Evolutionary conservation across 352 stramenopile species (phyloP).

Genomic region (Phytophthora pisi): DNA sequence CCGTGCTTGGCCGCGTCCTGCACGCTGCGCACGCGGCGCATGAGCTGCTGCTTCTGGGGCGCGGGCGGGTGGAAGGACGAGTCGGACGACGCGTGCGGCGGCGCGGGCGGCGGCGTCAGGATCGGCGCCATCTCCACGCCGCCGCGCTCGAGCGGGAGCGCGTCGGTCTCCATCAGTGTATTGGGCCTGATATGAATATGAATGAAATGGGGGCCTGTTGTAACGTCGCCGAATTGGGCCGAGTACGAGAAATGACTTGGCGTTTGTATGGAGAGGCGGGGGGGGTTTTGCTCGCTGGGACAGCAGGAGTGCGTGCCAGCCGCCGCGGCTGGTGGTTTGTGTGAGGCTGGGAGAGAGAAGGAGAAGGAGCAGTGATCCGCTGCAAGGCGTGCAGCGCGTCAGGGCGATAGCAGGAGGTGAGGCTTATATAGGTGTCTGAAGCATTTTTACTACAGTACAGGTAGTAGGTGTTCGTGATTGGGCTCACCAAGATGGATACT

Average conservation of each 20-base stretch:
- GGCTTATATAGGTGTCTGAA: too few species aligned
- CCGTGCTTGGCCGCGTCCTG: slow-evolving; percentile 42
- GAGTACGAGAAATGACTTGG: slow-evolving; percentile 6
- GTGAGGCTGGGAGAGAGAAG: neutral
- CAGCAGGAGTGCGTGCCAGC: too few species aligned
- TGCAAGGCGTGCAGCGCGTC: too few species aligned
- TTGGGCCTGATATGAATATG: slow-evolving; percentile 1
- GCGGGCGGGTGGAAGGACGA: slow-evolving; percentile 44
- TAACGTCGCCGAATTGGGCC: neutral
- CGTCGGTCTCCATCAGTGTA: slow-evolving; percentile 50
- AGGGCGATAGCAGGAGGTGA: too few species aligned
- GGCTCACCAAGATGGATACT: neutral
- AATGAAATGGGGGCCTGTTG: neutral
- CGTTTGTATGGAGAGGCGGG: neutral
- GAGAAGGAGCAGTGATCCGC: too few species aligned
- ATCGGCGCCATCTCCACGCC: slow-evolving; percentile 51
- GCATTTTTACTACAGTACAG: too few species aligned
- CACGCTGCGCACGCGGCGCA: slow-evolving; percentile 68
- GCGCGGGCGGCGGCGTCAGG: slow-evolving; percentile 5
- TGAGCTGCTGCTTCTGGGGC: slow-evolving; percentile 36
- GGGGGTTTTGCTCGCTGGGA: neutral
- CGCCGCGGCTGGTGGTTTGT: neutral
- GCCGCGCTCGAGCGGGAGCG: slow-evolving; percentile 56
- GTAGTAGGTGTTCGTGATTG: neutral
- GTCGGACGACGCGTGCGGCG: slow-evolving; percentile 47